Conservation (phyloP, 2,329 filamentous ascomycete genomes). For the Drechslerella stenobrocha region DNA sequence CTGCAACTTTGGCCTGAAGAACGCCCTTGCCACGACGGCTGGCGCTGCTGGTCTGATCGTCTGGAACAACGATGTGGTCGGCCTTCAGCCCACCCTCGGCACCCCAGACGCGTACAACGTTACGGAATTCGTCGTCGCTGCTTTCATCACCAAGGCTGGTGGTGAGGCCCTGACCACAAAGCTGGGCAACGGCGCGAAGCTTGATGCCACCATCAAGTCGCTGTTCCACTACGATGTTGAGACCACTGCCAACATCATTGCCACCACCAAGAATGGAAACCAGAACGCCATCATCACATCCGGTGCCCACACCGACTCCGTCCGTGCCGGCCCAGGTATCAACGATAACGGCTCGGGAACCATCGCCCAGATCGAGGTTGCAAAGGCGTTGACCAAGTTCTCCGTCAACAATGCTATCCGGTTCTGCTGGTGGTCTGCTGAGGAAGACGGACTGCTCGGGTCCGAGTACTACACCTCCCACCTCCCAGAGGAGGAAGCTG, state of each 20-base stretch:
- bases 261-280: slow-evolving; percentile 64
- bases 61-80: slow-evolving; percentile 39
- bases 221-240: slow-evolving; percentile 58
- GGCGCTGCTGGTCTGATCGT: slow-evolving; percentile 60
- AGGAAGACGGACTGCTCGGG: slow-evolving; percentile 64
- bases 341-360: slow-evolving; percentile 68
- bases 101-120: slow-evolving; percentile 56
- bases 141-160: slow-evolving; percentile 47
- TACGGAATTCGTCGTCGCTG: slow-evolving; percentile 46
- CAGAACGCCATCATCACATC: slow-evolving; percentile 64
- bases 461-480: slow-evolving; percentile 63
- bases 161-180: slow-evolving; percentile 46
- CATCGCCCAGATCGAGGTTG: slow-evolving; percentile 64
- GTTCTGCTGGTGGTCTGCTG: slow-evolving; percentile 68
- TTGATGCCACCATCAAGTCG: slow-evolving; percentile 57
- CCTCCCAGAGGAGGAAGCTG: slow-evolving; percentile 59
- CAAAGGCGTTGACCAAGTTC: slow-evolving; percentile 64
- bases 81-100: slow-evolving; percentile 52
- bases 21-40: slow-evolving; percentile 62
- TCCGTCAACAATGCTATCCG: slow-evolving; percentile 65
- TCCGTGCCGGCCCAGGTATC: slow-evolving; percentile 66
- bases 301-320: slow-evolving; percentile 66
- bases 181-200: slow-evolving; percentile 49
- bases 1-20: slow-evolving; percentile 65
- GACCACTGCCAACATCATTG: slow-evolving; percentile 64